Evolutionary conservation across 2,329 filamentous ascomycete species (phyloP).

Genomic region (Aspergillus udagawae): DNA sequence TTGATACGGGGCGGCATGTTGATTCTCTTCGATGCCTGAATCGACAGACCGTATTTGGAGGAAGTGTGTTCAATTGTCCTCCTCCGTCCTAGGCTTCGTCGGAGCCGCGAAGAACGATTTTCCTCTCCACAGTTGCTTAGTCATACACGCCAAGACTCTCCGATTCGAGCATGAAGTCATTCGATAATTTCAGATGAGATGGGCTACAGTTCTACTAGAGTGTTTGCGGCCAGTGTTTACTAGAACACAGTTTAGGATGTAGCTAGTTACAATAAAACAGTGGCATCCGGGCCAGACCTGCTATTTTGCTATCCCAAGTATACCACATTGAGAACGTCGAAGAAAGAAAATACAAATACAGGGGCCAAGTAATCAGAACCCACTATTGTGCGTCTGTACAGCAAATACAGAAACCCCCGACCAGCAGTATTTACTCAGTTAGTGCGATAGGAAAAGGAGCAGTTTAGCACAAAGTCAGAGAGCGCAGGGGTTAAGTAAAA

Average conservation of each 20-base stretch:
- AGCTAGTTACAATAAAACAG: neutral
- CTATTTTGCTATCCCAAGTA: neutral
- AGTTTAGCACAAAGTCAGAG: neutral
- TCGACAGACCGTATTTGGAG: neutral
- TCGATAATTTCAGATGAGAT: neutral
- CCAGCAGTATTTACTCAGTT: slow-evolving; percentile 10
- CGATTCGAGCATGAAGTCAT: neutral
- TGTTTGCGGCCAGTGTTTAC: neutral
- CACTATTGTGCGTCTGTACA: neutral
- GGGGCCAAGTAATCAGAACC: neutral
- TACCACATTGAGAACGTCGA: neutral
- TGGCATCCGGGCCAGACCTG: too few species aligned
- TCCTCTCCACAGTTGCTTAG: slow-evolving; percentile 20
- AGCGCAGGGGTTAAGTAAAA: neutral
- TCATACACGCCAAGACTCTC: slow-evolving; percentile 15
- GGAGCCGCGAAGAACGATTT: slow-evolving; percentile 20
- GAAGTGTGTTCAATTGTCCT: neutral
- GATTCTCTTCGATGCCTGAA: neutral
- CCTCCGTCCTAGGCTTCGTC: neutral
- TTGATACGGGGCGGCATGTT: slow-evolving; percentile 55
- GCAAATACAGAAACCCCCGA: neutral
- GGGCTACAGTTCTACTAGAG: neutral
- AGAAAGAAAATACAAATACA: neutral
- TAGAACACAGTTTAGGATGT: neutral
- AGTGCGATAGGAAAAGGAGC: neutral